These are phyloP conservation scores for Scheffersomyces lignosus DNA, from an alignment of 805 yeast species.

Conservation along the genomic window DNA sequence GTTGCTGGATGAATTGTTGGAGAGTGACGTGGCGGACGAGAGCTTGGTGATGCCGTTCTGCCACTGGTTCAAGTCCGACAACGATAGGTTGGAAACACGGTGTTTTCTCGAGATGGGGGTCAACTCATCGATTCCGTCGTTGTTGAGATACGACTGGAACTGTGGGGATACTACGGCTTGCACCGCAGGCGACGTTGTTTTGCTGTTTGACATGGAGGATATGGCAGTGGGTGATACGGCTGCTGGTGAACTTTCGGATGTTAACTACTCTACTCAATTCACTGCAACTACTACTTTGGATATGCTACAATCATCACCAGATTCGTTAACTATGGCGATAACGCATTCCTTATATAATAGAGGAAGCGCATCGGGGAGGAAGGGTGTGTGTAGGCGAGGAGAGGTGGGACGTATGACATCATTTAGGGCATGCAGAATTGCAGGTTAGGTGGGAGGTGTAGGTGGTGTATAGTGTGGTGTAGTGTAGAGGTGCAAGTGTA, in stretches of 20 bases:
- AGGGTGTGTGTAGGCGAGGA: too few relatives aligned
- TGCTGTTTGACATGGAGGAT: not conserved
- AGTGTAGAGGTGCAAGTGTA: too few relatives aligned
- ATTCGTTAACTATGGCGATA: too few relatives aligned
- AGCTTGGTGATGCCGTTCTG: constrained; percentile 45
- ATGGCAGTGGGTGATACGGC: constrained; percentile 1
- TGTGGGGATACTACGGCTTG: constrained; percentile 14
- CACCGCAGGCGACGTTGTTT: constrained; percentile 2
- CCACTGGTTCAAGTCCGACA: constrained; percentile 69
- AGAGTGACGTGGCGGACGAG: constrained; percentile 35
- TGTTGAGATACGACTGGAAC: constrained; percentile 60
- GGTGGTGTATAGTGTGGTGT: too few relatives aligned
- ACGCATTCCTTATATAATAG: too few relatives aligned
- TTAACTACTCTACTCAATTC: constrained; percentile 1
- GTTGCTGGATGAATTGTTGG: constrained; percentile 34
- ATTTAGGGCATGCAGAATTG: too few relatives aligned
- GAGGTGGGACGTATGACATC: too few relatives aligned
- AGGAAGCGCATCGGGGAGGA: too few relatives aligned
- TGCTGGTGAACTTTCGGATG: not conserved
- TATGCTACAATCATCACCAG: too few relatives aligned
- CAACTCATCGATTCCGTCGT: constrained; percentile 70
- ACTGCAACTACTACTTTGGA: too few relatives aligned
- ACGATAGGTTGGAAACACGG: constrained; percentile 63
- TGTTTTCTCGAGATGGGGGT: constrained; percentile 62
- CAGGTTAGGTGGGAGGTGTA: too few relatives aligned